Percentiles rank a stretch among this genome's conserved stretches.
phyloP scores from a whole-genome alignment of 352 stramenopile species.

The Globisporangium paddicum region DNA sequence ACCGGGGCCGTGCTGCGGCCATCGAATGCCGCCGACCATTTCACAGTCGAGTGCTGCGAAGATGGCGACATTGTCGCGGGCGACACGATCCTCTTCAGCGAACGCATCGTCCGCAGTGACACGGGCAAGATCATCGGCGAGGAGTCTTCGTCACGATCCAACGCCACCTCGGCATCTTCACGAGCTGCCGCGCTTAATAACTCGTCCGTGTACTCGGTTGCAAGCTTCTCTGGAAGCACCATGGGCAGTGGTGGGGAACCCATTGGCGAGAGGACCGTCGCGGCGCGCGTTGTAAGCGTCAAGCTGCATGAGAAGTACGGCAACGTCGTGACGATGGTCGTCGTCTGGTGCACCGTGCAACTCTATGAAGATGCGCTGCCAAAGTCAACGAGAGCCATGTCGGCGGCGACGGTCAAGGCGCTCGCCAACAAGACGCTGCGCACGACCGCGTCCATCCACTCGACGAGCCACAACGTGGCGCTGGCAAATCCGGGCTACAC shows the following conservation, averaged over 20 bases:
- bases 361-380: slow-evolving; percentile 47
- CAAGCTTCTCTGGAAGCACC: slow-evolving; percentile 24
- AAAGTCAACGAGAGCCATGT: slow-evolving; percentile 11
- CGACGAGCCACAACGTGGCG: slow-evolving; percentile 27
- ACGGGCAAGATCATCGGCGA: slow-evolving; percentile 29
- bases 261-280: slow-evolving; percentile 68
- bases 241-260: slow-evolving; percentile 15
- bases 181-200: slow-evolving; percentile 8
- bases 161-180: slow-evolving; percentile 1
- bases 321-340: slow-evolving; percentile 53
- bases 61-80: slow-evolving; percentile 80
- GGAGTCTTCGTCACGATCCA: slow-evolving; percentile 6
- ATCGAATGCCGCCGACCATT: slow-evolving; percentile 51
- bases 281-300: slow-evolving; percentile 56
- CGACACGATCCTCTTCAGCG: slow-evolving; percentile 91
- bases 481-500: slow-evolving; percentile 18
- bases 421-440: slow-evolving; percentile 11
- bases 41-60: slow-evolving; percentile 66
- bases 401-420: slow-evolving; percentile 9
- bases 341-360: slow-evolving; percentile 77
- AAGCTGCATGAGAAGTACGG: slow-evolving; percentile 41
- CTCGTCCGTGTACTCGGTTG: slow-evolving; percentile 46
- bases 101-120: slow-evolving; percentile 74
- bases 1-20: slow-evolving; percentile 23
- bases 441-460: slow-evolving; percentile 26